These are phyloP conservation scores for Ganoderma leucocontextum DNA, from an alignment of 1,284 basidiomycete species.

Conservation along the genomic window DNA sequence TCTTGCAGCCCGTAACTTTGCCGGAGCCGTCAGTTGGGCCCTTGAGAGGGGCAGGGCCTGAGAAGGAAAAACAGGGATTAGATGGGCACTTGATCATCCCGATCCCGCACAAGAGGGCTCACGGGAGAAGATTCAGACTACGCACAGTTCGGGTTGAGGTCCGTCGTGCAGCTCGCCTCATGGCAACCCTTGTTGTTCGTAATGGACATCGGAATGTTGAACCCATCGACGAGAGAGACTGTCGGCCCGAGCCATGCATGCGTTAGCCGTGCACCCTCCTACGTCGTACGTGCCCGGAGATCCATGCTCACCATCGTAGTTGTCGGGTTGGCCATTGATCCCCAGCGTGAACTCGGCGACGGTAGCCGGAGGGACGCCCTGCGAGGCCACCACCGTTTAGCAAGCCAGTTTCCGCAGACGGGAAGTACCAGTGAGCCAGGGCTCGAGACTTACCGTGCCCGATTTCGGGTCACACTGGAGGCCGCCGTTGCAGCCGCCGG, in stretches of 20 bases:
- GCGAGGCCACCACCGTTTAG: not conserved
- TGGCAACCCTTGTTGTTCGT: constrained; percentile 59
- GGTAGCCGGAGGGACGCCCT: constrained; percentile 55
- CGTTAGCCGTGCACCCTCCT: not conserved
- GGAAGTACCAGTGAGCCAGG: not conserved
- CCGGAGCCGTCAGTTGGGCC: constrained; percentile 63
- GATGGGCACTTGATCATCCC: not conserved
- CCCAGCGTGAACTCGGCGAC: constrained; percentile 55
- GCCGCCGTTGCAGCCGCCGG: constrained; percentile 57
- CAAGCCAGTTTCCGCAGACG: not conserved
- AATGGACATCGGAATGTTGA: constrained; percentile 66
- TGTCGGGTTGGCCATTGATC: constrained; percentile 44
- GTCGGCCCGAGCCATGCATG: not conserved
- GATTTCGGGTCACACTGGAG: constrained; percentile 50
- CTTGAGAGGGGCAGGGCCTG: constrained; percentile 26
- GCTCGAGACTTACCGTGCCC: constrained; percentile 44
- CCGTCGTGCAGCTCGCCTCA: constrained; percentile 58
- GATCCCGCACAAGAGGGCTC: not conserved
- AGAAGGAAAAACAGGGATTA: not conserved
- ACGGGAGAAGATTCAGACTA: not conserved
- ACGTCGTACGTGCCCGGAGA: not conserved
- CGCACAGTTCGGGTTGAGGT: constrained; percentile 59
- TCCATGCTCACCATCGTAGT: constrained; percentile 48
- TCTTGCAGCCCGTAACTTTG: constrained; percentile 63
- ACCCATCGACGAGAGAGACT: constrained; percentile 43